Base-by-base conservation (phyloP, 2,329 filamentous ascomycete species). In the Neopestalotiopsis sp. region DNA sequence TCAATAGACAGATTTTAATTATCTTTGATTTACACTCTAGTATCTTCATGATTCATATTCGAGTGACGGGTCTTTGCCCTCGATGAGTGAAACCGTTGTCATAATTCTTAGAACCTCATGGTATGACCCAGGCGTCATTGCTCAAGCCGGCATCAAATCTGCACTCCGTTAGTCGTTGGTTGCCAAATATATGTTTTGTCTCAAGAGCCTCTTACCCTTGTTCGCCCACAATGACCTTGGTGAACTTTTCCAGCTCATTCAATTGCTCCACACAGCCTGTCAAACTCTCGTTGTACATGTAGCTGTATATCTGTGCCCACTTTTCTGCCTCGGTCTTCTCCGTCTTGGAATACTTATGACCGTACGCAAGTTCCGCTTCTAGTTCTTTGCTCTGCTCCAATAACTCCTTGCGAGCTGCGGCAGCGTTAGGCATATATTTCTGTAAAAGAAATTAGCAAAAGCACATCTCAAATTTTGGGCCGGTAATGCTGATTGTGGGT, bases 301-400 rank as follows among this genome's bases (percentile, higher is more conserved):
- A 87, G 68, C 84, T 85, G 74, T 90, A 89, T 68, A 89, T 86
- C 73, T 89, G 85, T 42, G 83, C 83, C 86, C 87, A 88, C 68
- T 85, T 84, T 72, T 81, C 81, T 17, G 74, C 82, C 64, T 81
- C 79, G 9, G 76, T 75, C 64, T 76, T 77, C 49, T 79, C 74
- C 42, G 73, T 67, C 32, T 66, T 65, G 42, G 68, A 72, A 38
- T 74, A 63, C 34, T 69, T 72, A 24, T 72, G 74, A 61, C 75
- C 78, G 63, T 70, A 71, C 68, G 75, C 72, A 40, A 79, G 73
- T 57, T 82, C 78, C 24, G 73, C 76, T 73, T 89, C 85, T 0
- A 89, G 75, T 67, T 84, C 78, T 17, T 81, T 81, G 76, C 86
- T 87, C 63, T 82, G 82, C 61, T 87, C 80, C 24, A 89, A 75